Conservation (phyloP, 345 rosid species). For the Euphorbia tirucalli region DNA sequence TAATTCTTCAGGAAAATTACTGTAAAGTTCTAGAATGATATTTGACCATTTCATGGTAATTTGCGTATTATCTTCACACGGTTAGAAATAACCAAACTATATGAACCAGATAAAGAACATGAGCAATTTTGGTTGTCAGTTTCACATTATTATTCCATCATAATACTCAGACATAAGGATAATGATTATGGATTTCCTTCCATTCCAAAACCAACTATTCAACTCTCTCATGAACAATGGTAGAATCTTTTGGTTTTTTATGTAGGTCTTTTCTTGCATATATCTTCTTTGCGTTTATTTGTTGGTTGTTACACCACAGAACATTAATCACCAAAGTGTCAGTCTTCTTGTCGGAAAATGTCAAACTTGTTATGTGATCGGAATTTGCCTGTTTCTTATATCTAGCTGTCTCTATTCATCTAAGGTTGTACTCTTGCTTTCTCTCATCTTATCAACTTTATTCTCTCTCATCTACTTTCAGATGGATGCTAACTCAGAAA, state of each 20-base stretch:
- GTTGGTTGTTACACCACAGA: not conserved
- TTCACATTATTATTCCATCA: not conserved
- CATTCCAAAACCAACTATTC: not conserved
- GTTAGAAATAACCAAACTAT: not conserved
- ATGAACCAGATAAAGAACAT: not conserved
- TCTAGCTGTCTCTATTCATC: not conserved
- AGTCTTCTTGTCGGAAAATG: not conserved
- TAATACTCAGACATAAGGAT: not conserved
- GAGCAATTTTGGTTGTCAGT: not conserved
- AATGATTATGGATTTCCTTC: not conserved
- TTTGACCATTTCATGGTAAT: not conserved
- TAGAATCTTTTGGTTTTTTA: not conserved
- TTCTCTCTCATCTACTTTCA: conserved; percentile 5
- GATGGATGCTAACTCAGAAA: conserved; percentile 43
- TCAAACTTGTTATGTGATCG: not conserved
- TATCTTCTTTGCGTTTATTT: not conserved
- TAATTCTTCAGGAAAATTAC: not conserved
- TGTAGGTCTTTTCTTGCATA: not conserved
- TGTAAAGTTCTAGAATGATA: not conserved
- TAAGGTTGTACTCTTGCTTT: not conserved
- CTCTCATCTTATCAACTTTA: not conserved
- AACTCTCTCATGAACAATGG: not conserved
- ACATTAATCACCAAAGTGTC: not conserved
- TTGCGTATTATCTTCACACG: not conserved
- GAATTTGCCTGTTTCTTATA: not conserved